Evolutionary conservation across 2,329 filamentous ascomycete species (phyloP), one percentile per base, ranked within the genome.

Genomic region (Ophiostoma ulmi): DNA sequence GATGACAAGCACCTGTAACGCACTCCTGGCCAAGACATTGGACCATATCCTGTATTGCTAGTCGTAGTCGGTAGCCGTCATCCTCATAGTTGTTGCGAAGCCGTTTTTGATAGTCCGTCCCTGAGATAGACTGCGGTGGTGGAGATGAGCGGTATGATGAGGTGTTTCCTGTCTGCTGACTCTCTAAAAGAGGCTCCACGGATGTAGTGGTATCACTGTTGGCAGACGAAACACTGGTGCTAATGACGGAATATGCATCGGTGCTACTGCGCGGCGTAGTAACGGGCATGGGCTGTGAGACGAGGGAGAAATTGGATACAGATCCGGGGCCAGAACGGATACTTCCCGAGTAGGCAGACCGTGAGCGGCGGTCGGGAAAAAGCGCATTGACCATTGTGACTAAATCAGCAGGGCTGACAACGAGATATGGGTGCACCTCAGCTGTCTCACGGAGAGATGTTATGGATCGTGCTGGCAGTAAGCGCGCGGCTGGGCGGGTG

Each of bases 381-480:
- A 97, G 85, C 13, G 91, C 90, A 78, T 95, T 92, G 73, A 96
- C 87, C 75, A 97, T 81, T 2, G 92, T 94, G 48, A 91, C 83
- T 74, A 97, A 82, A 78, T 97, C 94, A 58, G 91, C 86, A 48
- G 92, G 88, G 76, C 91, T 92, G 74, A 97, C 80, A 44, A 94
- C 90, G 76, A 96, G 82, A 77, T 93, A 95, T 41, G 90, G 91
- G 76, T 91, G 91, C 11, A 93, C 90, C 78, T 93, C 90, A 26
- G 86, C 86, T n/a, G 90, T 93, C 78, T 93, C 91, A 73, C 90
- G 83, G 13, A 92, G 82, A 4, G 90, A 92, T 6, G 89, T 90
- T 73, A 91, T 88, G 69, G 88, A 91, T 74, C 90, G 86, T 35
- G 90, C 90, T 1, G 89, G 90, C 11, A 92, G 82, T 14, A 93